Percentiles rank a stretch among this genome's conserved stretches.
These are phyloP conservation scores for Vigna reflexopilosa DNA, from an alignment of 306 rosid species.

Conservation along the genomic window DNA sequence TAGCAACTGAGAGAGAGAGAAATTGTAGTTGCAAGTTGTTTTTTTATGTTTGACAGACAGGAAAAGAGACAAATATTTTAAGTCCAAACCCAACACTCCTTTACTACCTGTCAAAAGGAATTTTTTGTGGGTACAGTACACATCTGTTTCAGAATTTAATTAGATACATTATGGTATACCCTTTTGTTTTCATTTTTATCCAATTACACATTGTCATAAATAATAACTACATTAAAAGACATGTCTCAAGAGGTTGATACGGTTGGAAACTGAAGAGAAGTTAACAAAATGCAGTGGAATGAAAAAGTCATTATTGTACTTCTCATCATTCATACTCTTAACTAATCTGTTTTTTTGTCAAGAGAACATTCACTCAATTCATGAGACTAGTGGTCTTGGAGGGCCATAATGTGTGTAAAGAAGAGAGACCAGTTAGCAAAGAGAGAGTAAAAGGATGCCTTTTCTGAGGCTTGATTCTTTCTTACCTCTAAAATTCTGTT, in stretches of 20 bases:
- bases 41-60: not conserved
- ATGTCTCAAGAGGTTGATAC: constrained; percentile 6
- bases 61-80: constrained; percentile 3
- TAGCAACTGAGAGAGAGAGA: not conserved
- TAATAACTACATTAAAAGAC: not conserved
- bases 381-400: constrained; percentile 19
- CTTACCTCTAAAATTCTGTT: constrained; percentile 82
- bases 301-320: constrained; percentile 36
- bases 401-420: constrained; percentile 44
- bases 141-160: not conserved
- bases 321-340: constrained; percentile 34
- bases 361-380: constrained; percentile 45
- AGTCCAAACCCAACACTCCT: not conserved
- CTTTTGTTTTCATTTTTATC: not conserved
- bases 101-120: not conserved
- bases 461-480: not conserved
- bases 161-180: not conserved
- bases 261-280: constrained; percentile 18
- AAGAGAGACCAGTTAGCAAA: constrained; percentile 32
- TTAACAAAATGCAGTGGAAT: constrained; percentile 11
- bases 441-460: not conserved
- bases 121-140: not conserved
- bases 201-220: not conserved
- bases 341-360: constrained; percentile 35
- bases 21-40: not conserved